Evolutionary conservation across 192 early-diverging fungal species (phyloP).

Genomic region (Hyaloraphidium curvatum): DNA sequence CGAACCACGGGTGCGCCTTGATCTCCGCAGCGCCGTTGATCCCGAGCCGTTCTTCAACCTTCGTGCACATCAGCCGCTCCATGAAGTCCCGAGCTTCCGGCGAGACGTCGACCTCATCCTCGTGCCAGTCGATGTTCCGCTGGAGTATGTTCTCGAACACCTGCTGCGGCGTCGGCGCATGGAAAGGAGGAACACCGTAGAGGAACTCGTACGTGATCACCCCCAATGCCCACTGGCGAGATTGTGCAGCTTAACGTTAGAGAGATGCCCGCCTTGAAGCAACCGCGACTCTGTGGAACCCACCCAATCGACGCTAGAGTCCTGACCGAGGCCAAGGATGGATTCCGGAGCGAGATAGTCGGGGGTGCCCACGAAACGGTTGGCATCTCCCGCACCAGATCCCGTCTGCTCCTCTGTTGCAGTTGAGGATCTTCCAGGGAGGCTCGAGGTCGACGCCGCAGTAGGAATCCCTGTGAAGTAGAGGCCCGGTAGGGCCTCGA

Average conservation of each 20-base stretch:
- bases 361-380: slow-evolving; percentile 57
- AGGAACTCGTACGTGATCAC: slow-evolving; percentile 79
- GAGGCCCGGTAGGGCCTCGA: no score
- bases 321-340: slow-evolving; percentile 66
- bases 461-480: no score
- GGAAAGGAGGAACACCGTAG: slow-evolving; percentile 63
- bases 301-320: slow-evolving; percentile 75
- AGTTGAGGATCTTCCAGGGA: no score
- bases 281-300: slow-evolving; percentile 8
- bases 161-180: slow-evolving; percentile 49
- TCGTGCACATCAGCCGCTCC: slow-evolving; percentile 45
- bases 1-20: slow-evolving; percentile 56
- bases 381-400: neutral
- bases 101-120: slow-evolving; percentile 45
- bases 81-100: slow-evolving; percentile 60
- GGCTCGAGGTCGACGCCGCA: no score
- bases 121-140: slow-evolving; percentile 51
- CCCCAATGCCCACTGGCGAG: slow-evolving; percentile 62
- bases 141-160: slow-evolving; percentile 73
- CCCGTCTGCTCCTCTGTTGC: no score
- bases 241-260: neutral
- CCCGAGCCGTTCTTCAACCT: slow-evolving; percentile 45
- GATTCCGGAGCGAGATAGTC: slow-evolving; percentile 77
- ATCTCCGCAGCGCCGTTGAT: slow-evolving; percentile 54
- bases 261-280: no score